A percentile compares a stretch with the other conserved stretches of the same genome.
Evolutionary conservation across 2,329 filamentous ascomycete species (phyloP).

Genomic region (Nemania diffusa): DNA sequence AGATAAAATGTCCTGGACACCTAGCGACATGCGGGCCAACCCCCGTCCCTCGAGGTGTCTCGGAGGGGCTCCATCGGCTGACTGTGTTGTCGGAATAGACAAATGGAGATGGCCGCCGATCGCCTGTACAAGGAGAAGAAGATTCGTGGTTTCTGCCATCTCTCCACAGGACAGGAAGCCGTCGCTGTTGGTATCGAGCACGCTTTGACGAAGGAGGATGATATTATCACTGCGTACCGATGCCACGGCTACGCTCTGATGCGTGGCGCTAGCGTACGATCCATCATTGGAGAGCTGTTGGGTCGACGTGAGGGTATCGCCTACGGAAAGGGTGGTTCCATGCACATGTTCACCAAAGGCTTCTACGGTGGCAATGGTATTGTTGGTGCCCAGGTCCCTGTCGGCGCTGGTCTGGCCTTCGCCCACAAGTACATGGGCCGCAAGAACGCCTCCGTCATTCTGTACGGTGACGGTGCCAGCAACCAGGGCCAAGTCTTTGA

Average conservation of each 20-base stretch:
- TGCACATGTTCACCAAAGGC: slow-evolving; percentile 99
- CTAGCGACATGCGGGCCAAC: background rate
- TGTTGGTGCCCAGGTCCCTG: slow-evolving; percentile 96
- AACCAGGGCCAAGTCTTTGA: slow-evolving; percentile 99
- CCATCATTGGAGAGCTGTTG: slow-evolving; percentile 95
- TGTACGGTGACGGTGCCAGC: slow-evolving; percentile 98
- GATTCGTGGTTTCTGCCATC: slow-evolving; percentile 99
- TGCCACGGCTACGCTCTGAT: slow-evolving; percentile 99
- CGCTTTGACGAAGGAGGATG: slow-evolving; percentile 89
- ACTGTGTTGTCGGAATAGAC: slow-evolving; percentile 62
- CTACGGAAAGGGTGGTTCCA: slow-evolving; percentile 98
- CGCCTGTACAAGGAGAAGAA: slow-evolving; percentile 99
- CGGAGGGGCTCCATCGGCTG: slow-evolving; percentile 4
- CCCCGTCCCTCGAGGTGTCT: background rate
- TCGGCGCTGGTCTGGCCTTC: slow-evolving; percentile 95
- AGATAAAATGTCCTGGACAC: slow-evolving; percentile 47
- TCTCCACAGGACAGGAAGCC: slow-evolving; percentile 97
- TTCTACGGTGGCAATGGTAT: slow-evolving; percentile 99
- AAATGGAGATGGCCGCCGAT: slow-evolving; percentile 99
- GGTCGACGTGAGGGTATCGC: slow-evolving; percentile 96
- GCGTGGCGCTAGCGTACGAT: slow-evolving; percentile 89
- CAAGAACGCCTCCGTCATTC: slow-evolving; percentile 85
- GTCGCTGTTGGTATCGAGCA: slow-evolving; percentile 97
- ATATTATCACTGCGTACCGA: slow-evolving; percentile 97
- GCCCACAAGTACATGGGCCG: slow-evolving; percentile 93